Evolutionary conservation across 495 filamentous ascomycete species (phyloP).

Genomic region (Rostrohypoxylon terebratum): DNA sequence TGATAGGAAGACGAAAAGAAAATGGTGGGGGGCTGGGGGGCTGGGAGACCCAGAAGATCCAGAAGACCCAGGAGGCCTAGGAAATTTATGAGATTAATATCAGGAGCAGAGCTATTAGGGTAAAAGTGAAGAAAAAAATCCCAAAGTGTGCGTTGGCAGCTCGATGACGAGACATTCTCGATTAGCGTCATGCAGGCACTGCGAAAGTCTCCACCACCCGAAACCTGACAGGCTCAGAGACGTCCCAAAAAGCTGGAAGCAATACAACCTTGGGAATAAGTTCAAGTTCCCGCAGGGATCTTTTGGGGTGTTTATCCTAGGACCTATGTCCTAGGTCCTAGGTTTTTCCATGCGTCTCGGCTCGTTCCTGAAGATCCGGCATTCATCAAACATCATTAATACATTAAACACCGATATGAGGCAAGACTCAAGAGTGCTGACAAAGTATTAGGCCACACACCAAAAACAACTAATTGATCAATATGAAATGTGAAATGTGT

Average conservation of each 20-base stretch:
- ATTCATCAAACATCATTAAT: constrained; percentile 16
- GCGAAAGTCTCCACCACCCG: constrained; percentile 17
- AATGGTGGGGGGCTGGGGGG: constrained; percentile 33
- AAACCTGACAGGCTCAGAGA: constrained; percentile 31
- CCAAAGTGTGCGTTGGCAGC: constrained; percentile 41
- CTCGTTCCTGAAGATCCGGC: constrained; percentile 39
- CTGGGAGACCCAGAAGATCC: neutral
- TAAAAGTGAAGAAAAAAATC: constrained; percentile 20
- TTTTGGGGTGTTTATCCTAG: constrained; percentile 24
- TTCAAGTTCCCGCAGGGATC: constrained; percentile 9
- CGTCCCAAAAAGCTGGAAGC: constrained; percentile 42
- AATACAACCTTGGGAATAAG: constrained; percentile 16
- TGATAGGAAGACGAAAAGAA: constrained; percentile 8
- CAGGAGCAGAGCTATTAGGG: constrained; percentile 9
- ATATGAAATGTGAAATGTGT: neutral
- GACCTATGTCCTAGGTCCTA: too few relatives aligned
- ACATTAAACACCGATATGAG: neutral
- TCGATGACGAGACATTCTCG: constrained; percentile 42
- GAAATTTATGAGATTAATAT: constrained; percentile 17
- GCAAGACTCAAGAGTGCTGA: neutral
- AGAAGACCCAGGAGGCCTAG: neutral
- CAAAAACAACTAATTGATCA: neutral
- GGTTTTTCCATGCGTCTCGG: constrained; percentile 30
- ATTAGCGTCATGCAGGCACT: constrained; percentile 46
- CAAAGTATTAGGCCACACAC: neutral